Base-by-base conservation (phyloP, 2,329 filamentous ascomycete species). In the Ceratocystis ficicola region DNA sequence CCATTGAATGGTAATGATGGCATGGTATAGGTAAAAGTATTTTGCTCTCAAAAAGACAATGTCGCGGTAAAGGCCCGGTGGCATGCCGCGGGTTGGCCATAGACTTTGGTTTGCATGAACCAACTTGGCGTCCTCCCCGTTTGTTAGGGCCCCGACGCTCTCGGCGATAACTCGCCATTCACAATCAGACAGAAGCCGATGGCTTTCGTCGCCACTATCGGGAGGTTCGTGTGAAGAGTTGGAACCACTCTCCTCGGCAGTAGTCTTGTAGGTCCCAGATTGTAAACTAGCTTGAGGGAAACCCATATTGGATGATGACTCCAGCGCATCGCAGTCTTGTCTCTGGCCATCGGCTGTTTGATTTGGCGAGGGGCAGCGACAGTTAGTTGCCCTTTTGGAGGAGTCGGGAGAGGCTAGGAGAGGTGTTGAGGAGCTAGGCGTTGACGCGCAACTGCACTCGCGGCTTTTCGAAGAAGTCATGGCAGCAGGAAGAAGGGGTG, bases 61-160 rank as follows among this genome's bases (percentile, higher is more conserved):
- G 66, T 81, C 80, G 63, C 74, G 75, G 70, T 82, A 83, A 3
- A 83, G 73, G 0, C 80, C 80, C 12, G 73, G 74, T 5, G 77
- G 76, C 69, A 83, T 76, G 8, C 80, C 79, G 48, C 73, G 73
- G 0, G 79, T 75, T 0, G 80, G 78, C 76, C 77, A 82, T 69
- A 74, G 72, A 69, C 73, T 75, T 65, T 72, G 74, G 3, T 72
- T 76, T 0, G 78, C 77, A 62, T 79, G 77, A 32, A 78, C 71
- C 2, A 79, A 72, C 17, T 71, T 70, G 48, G 77, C 73, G 8
- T 75, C 72, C 68, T 81, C 80, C 15, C 50, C 32, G 36, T 44
- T 46, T 20, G 46, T 28, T 8, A 67, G 20, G 30, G 66, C 66
- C n/a, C 66, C 66, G 44, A 67, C 59, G 44, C 66, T 65, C 59